These are phyloP conservation scores for Microascus cirrosus DNA, from an alignment of 2,329 filamentous ascomycete species.

Conservation along the genomic window DNA sequence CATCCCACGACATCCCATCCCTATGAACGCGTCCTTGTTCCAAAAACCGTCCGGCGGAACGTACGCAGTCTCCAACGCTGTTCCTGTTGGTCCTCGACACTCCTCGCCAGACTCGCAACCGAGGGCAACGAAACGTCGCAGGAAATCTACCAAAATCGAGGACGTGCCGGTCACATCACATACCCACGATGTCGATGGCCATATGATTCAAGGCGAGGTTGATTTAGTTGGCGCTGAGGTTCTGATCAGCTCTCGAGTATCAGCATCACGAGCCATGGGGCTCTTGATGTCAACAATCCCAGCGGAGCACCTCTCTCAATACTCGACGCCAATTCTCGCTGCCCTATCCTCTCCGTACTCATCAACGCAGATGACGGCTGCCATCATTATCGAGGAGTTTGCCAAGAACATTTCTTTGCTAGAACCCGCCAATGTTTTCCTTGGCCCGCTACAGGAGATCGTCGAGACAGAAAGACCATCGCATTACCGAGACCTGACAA, in stretches of 20 bases:
- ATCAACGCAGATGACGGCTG: constrained; percentile 74
- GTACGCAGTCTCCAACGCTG: constrained; percentile 47
- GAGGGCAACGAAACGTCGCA: constrained; percentile 61
- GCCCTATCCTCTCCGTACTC: constrained; percentile 64
- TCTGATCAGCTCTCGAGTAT: constrained; percentile 81
- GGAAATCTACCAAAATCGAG: constrained; percentile 76
- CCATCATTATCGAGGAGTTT: constrained; percentile 81
- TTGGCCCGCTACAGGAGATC: constrained; percentile 57
- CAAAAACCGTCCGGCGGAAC: constrained; percentile 86
- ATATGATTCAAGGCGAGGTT: constrained; percentile 95
- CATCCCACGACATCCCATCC: constrained; percentile 77
- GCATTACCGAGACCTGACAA: constrained; percentile 83
- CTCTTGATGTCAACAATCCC: constrained; percentile 71
- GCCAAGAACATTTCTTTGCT: constrained; percentile 42
- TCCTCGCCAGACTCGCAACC: constrained; percentile 45
- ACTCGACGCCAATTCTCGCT: constrained; percentile 53
- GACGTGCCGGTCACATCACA: constrained; percentile 50
- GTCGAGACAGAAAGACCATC: constrained; percentile 71
- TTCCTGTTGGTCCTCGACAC: constrained; percentile 32
- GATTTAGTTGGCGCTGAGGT: constrained; percentile 86
- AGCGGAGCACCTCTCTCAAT: constrained; percentile 46
- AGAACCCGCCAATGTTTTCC: constrained; percentile 42
- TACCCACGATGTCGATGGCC: constrained; percentile 92
- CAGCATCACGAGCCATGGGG: constrained; percentile 76
- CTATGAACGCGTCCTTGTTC: constrained; percentile 83